Conservation (phyloP, 1,139 yeast species). For the Saccharomyces hybrid region DNA sequence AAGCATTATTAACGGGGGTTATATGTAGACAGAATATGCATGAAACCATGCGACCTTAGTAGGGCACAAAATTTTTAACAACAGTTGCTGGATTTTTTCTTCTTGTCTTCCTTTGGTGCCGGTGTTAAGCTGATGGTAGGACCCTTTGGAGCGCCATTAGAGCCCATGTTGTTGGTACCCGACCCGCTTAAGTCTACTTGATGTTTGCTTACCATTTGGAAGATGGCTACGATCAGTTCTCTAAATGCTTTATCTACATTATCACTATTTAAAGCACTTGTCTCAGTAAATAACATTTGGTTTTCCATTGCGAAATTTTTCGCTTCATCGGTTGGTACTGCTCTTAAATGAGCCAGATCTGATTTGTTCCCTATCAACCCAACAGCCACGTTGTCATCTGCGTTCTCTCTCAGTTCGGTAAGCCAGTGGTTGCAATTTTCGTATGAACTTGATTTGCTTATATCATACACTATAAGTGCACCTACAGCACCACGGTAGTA, state of each 20-base stretch:
- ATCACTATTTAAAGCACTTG: slow-evolving; percentile 92
- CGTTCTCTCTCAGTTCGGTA: slow-evolving; percentile 90
- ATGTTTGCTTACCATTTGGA: slow-evolving; percentile 84
- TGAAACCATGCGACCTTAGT: background rate
- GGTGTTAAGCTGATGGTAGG: slow-evolving; percentile 92
- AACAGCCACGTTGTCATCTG: slow-evolving; percentile 93
- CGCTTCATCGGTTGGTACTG: slow-evolving; percentile 97
- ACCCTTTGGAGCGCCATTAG: slow-evolving; percentile 43
- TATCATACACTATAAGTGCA: slow-evolving; percentile 91
- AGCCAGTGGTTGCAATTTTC: slow-evolving; percentile 95
- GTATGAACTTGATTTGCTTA: slow-evolving; percentile 85
- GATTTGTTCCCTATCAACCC: slow-evolving; percentile 96
- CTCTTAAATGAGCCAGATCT: slow-evolving; percentile 90
- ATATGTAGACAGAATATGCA: background rate
- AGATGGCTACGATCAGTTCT: slow-evolving; percentile 83
- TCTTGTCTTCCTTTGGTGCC: slow-evolving; percentile 73
- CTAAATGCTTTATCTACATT: slow-evolving; percentile 94
- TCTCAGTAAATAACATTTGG: slow-evolving; percentile 86
- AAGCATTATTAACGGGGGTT: background rate
- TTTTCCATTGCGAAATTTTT: slow-evolving; percentile 92
- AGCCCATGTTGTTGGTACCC: slow-evolving; percentile 33
- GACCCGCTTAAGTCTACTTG: slow-evolving; percentile 69
- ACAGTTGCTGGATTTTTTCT: slow-evolving; percentile 54
- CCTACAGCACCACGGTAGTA: slow-evolving; percentile 98
- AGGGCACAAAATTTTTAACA: slow-evolving; percentile 36